phyloP scores from a whole-genome alignment of 257 asterid species.

The Solanum corneliomulleri region DNA sequence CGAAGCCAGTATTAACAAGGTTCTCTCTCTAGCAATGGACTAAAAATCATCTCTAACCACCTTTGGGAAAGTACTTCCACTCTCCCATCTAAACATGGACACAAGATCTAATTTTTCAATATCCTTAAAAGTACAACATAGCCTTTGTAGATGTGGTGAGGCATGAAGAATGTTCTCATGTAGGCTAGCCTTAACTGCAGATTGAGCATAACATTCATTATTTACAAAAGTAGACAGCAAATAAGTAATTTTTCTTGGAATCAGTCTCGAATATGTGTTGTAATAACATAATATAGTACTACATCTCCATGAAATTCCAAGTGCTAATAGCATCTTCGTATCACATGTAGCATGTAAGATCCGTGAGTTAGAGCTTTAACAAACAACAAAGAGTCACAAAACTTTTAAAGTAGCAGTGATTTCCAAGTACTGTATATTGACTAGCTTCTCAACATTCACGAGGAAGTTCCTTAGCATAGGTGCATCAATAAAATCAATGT shows the following conservation, averaged over 20 bases:
- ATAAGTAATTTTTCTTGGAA: background rate
- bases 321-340: no score
- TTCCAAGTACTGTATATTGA: background rate
- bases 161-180: background rate
- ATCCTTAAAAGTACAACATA: no score
- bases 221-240: background rate
- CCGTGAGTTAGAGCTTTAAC: background rate
- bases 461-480: background rate
- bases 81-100: background rate
- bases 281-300: background rate
- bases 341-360: background rate
- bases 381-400: no score
- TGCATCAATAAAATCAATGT: background rate
- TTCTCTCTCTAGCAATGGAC: background rate
- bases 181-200: background rate
- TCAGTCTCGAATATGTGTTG: background rate
- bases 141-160: background rate
- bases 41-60: background rate
- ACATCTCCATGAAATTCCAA: background rate
- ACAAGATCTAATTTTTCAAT: background rate
- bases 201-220: background rate
- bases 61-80: background rate
- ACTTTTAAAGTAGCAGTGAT: background rate
- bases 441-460: background rate
- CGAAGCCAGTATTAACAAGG: background rate